Evolutionary conservation across 2,329 filamentous ascomycete genomes (phyloP).

Genomic region (Fusarium pilosicola): DNA sequence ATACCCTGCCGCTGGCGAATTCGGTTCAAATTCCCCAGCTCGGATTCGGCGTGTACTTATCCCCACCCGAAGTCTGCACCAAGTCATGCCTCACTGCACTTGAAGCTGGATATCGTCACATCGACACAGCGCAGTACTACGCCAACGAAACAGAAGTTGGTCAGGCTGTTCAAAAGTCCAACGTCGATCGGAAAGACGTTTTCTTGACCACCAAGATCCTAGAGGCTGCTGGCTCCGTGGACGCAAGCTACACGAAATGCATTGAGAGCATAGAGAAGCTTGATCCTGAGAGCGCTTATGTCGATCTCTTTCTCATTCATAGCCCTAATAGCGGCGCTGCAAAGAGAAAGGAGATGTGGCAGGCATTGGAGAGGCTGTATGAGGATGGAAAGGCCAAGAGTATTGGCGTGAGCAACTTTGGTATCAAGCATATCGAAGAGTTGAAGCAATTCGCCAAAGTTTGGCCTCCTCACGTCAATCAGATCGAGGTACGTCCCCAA

Average conservation of each 20-base stretch:
- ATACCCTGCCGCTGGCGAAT: conserved; percentile 40
- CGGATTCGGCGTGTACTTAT: conserved; percentile 76
- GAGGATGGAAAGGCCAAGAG: conserved; percentile 68
- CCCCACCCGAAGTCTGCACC: conserved; percentile 62
- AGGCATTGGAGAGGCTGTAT: conserved; percentile 69
- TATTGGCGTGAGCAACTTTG: conserved; percentile 79
- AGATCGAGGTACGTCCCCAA: conserved; percentile 67
- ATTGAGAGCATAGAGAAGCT: conserved; percentile 71
- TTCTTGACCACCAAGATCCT: conserved; percentile 66
- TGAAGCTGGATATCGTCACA: conserved; percentile 64
- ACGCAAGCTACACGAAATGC: conserved; percentile 68
- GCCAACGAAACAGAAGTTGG: conserved; percentile 58
- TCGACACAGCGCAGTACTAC: conserved; percentile 57
- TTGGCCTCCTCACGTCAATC: conserved; percentile 75
- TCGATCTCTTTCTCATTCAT: conserved; percentile 77
- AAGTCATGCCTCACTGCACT: conserved; percentile 66
- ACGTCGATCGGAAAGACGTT: conserved; percentile 57
- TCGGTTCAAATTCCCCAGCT: conserved; percentile 65
- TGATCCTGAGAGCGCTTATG: conserved; percentile 65
- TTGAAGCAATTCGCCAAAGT: conserved; percentile 69
- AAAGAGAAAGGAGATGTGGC: conserved; percentile 71
- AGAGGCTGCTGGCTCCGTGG: conserved; percentile 55
- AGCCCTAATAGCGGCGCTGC: conserved; percentile 65
- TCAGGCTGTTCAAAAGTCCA: conserved; percentile 57
- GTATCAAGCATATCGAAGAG: conserved; percentile 73